Percentiles rank a stretch among this genome's conserved stretches.
Evolutionary conservation across 768 basidiomycete species (phyloP).

Genomic region (Termitomyces sp.): DNA sequence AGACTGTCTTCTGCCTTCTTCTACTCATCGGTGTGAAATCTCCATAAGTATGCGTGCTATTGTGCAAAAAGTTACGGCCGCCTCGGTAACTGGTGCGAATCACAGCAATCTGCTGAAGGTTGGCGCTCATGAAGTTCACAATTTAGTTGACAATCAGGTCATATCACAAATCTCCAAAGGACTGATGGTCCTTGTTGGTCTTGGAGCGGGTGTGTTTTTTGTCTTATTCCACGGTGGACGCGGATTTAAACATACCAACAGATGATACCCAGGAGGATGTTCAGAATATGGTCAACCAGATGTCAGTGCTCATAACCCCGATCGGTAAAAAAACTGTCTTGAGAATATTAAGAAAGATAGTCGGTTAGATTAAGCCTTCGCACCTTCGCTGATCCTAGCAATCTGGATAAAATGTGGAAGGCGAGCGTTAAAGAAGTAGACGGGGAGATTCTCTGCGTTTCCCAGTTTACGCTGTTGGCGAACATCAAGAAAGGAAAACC

Average conservation of each 20-base stretch:
- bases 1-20: too few species aligned
- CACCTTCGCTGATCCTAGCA: slow-evolving; percentile 60
- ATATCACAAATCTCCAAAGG: slow-evolving; percentile 84
- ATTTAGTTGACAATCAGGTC: slow-evolving; percentile 69
- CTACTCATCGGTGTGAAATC: not conserved
- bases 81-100: slow-evolving; percentile 73
- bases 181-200: slow-evolving; percentile 87
- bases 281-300: slow-evolving; percentile 73
- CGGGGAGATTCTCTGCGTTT: slow-evolving; percentile 91
- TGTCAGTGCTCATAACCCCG: slow-evolving; percentile 41
- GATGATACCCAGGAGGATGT: slow-evolving; percentile 82
- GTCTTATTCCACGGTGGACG: not conserved
- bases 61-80: slow-evolving; percentile 77
- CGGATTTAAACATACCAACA: slow-evolving; percentile 27
- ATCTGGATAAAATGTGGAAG: slow-evolving; percentile 77
- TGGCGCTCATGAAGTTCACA: not conserved
- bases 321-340: not conserved
- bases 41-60: slow-evolving; percentile 79
- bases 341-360: slow-evolving; percentile 5
- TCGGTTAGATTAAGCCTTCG: slow-evolving; percentile 61
- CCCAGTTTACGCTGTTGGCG: slow-evolving; percentile 90
- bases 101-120: not conserved
- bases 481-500: slow-evolving; percentile 87
- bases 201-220: slow-evolving; percentile 62
- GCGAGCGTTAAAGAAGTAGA: slow-evolving; percentile 80